Conservation (phyloP, 2,329 filamentous ascomycete genomes). For the Aspergillus tamarii region DNA sequence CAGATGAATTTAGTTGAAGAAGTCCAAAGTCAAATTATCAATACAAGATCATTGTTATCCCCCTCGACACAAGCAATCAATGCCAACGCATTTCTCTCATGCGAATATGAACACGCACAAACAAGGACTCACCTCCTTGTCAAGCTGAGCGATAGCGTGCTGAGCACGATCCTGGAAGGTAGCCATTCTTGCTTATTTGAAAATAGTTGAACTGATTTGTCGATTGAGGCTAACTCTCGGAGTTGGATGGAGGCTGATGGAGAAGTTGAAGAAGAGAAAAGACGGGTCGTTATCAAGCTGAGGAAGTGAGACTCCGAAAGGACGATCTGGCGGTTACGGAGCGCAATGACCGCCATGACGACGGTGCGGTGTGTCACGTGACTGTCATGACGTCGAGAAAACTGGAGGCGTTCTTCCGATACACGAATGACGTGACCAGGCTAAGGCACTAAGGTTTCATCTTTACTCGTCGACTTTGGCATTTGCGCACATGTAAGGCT, state of each 20-base stretch:
- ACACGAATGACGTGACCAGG: background rate
- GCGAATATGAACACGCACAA: conserved; percentile 24
- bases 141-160: conserved; percentile 67
- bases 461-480: background rate
- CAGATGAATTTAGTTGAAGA: background rate
- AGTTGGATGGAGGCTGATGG: background rate
- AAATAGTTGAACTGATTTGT: background rate
- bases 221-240: conserved; percentile 8
- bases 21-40: background rate
- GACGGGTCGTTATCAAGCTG: conserved; percentile 16
- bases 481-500: background rate
- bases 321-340: conserved; percentile 23
- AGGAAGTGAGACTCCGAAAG: conserved; percentile 13
- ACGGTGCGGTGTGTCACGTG: conserved; percentile 25
- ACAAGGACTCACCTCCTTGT: conserved; percentile 63
- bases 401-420: background rate
- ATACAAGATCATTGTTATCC: background rate
- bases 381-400: conserved; percentile 23
- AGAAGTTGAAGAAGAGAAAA: conserved; percentile 5
- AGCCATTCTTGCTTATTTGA: conserved; percentile 34
- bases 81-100: background rate
- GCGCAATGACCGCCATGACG: conserved; percentile 3
- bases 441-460: background rate
- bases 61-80: background rate
- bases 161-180: conserved; percentile 65